Evolutionary conservation across 2,329 filamentous ascomycete species (phyloP).

Genomic region (Beauveria rudraprayagi): DNA sequence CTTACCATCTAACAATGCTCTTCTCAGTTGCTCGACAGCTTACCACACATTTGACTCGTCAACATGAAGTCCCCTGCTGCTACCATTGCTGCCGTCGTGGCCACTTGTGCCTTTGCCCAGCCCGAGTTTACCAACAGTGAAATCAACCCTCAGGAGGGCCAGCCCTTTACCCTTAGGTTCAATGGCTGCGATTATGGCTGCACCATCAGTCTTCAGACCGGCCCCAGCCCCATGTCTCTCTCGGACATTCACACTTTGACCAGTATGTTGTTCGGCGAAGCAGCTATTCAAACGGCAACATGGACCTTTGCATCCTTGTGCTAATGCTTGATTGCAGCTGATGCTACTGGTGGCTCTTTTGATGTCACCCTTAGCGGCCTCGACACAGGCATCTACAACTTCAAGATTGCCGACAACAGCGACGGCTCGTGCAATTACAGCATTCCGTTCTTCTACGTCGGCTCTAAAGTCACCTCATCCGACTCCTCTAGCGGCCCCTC

Average conservation of each 20-base stretch:
- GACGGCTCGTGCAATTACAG: slow-evolving; percentile 24
- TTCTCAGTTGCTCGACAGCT: neutral
- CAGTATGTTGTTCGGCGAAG: slow-evolving; percentile 18
- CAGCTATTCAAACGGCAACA: neutral
- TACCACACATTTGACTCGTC: slow-evolving; percentile 11
- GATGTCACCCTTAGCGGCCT: slow-evolving; percentile 22
- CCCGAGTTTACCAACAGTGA: slow-evolving; percentile 26
- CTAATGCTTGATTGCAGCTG: slow-evolving; percentile 11
- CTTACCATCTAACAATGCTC: neutral
- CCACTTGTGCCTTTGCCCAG: slow-evolving; percentile 21
- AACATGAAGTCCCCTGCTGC: slow-evolving; percentile 30
- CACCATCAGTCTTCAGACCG: slow-evolving; percentile 28
- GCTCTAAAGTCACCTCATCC: slow-evolving; percentile 14
- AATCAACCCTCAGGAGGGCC: slow-evolving; percentile 21
- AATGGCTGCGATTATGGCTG: slow-evolving; percentile 25
- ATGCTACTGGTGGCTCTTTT: slow-evolving; percentile 17
- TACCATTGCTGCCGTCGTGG: slow-evolving; percentile 17
- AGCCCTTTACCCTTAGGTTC: slow-evolving; percentile 26
- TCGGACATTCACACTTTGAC: slow-evolving; percentile 24
- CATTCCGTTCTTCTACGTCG: slow-evolving; percentile 23
- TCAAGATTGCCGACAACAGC: slow-evolving; percentile 25
- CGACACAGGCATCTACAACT: slow-evolving; percentile 26
- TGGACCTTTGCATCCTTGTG: neutral
- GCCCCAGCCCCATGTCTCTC: slow-evolving; percentile 19
- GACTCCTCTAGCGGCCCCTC: slow-evolving; percentile 1